These are phyloP conservation scores for Solanum hybrid DNA, from an alignment of 305 asterid genomes.

Conservation along the genomic window DNA sequence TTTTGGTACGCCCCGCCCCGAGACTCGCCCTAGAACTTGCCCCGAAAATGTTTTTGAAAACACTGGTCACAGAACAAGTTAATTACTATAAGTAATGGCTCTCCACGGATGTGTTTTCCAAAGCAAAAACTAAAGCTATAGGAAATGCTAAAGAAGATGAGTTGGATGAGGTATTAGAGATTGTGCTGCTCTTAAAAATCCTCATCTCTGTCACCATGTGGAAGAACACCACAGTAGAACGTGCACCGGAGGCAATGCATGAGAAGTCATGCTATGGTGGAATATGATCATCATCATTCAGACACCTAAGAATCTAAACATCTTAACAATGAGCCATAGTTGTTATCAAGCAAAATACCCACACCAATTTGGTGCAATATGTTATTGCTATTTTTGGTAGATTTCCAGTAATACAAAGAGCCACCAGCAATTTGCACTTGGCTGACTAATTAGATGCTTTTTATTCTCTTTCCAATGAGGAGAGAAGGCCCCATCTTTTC, in stretches of 20 bases:
- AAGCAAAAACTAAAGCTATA: neutral
- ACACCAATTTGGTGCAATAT: neutral
- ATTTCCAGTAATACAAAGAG: neutral
- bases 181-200: neutral
- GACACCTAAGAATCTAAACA: neutral
- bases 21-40: no score
- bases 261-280: neutral
- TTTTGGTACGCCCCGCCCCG: no score
- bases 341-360: neutral
- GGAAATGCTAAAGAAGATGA: neutral
- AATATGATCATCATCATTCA: neutral
- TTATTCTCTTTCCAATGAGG: neutral
- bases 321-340: neutral
- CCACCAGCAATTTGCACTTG: neutral
- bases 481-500: neutral
- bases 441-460: neutral
- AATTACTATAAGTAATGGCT: neutral
- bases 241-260: neutral
- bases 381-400: neutral
- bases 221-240: neutral
- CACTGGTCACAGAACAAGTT: neutral
- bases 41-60: no score
- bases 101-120: neutral
- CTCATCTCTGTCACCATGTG: neutral
- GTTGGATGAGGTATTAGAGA: neutral